Base-by-base conservation (phyloP, 1,284 basidiomycete species). In the Trametes sp. region DNA sequence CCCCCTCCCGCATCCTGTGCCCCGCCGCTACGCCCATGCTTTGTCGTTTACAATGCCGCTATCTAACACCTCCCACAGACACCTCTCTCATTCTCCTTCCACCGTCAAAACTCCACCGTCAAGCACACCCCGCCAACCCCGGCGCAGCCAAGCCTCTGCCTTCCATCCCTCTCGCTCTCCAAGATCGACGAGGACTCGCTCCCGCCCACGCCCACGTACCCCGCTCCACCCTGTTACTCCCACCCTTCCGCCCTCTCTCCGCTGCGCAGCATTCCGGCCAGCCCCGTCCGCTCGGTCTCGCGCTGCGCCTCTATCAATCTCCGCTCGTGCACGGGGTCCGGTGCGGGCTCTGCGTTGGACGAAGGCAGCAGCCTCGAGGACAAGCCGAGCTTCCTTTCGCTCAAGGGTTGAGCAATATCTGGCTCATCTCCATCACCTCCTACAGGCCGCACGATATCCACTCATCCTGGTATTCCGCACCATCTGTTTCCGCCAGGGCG, bases 321-420 rank as follows among this genome's bases (percentile, higher is more conserved):
- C 38, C n/a, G 14, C 16, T 28, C 13, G 11, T 2, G 26, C 23
- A 13, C 35, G 3, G 44, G 44, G 8, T n/a, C 33, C n/a, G n/a
- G n/a, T n/a, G n/a, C n/a, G n/a, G 5, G 42, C 9, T 28, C 42
- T 16, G 4, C 35, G 2, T 14, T 36, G 9, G 2, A 29, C 10
- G 16, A 26, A 6, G 19, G 6, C 21, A 21, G 16, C 21, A 29
- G 28, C 14, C 48, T 52, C 24, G 53, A 54, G 24, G 50, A 63
- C 57, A 55, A 59, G 48, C 24, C 57, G 42, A 63, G 61, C 48
- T 63, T 63, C 48, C 49, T 63, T 6, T 56, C 57, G n/a, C 38
- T 63, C 13, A 49, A 44, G 31, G 51, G 31, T 10, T 59, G 57
- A 63, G 38, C 38, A 41, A 41, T 19, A 7, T 41, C 38, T 2